Conservation (phyloP, 257 asterid genomes). For the Plectranthus barbatus region DNA sequence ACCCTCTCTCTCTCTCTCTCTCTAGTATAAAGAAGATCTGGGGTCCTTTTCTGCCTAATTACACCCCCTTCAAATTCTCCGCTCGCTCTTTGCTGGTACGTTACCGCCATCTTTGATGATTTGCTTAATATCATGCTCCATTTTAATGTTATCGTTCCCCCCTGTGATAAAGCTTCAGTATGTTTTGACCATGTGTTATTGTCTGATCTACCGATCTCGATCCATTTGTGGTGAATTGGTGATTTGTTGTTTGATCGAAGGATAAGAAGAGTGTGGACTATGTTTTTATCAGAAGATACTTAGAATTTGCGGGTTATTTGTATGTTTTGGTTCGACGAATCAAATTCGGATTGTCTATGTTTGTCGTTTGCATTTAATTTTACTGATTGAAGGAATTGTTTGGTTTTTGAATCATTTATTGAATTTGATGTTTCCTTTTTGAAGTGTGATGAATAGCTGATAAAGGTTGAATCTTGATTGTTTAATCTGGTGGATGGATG, state of each 20-base stretch:
- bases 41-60: constrained; percentile 20
- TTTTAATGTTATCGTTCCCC: constrained; percentile 3
- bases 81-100: constrained; percentile 23
- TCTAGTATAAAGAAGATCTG: constrained; percentile 21
- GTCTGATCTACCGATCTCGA: constrained; percentile 34
- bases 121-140: background rate
- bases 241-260: background rate
- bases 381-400: background rate
- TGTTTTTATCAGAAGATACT: background rate
- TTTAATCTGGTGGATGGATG: constrained; percentile 3
- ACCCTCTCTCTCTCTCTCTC: constrained; percentile 4
- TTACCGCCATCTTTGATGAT: constrained; percentile 19
- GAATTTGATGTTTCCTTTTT: background rate
- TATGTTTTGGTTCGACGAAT: constrained; percentile 1
- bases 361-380: background rate
- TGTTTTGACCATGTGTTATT: background rate
- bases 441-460: background rate
- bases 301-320: background rate
- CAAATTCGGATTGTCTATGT: background rate
- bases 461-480: constrained; percentile 1
- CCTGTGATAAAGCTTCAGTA: background rate
- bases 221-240: background rate
- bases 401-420: background rate
- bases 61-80: constrained; percentile 23
- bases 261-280: background rate